Evolutionary conservation across 2,329 filamentous ascomycete species (phyloP).

Genomic region (Fusarium algeriense): DNA sequence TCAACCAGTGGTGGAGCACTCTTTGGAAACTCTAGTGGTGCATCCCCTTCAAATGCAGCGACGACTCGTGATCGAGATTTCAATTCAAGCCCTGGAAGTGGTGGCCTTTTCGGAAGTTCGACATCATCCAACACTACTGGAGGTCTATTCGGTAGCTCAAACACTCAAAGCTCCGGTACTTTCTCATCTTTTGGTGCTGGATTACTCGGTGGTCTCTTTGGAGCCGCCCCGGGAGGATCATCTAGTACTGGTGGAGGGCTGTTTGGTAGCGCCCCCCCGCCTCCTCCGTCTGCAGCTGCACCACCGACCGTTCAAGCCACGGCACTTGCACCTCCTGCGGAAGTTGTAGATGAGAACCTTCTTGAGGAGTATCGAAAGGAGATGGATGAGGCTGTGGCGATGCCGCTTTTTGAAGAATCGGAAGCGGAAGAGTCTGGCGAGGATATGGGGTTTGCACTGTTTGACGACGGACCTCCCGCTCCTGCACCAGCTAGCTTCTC

Average conservation of each 20-base stretch:
- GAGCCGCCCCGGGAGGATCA: background rate
- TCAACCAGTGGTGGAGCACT: no score
- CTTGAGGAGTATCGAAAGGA: background rate
- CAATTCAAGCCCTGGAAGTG: background rate
- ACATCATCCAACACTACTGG: background rate
- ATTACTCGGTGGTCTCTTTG: background rate
- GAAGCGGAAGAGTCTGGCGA: background rate
- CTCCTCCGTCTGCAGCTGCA: background rate
- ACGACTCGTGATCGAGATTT: background rate
- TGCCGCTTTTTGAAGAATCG: background rate
- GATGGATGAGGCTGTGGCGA: constrained; percentile 6
- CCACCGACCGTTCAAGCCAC: background rate
- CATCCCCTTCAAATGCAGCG: background rate
- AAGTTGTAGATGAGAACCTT: background rate
- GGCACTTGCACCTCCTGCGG: background rate
- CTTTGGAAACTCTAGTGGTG: background rate
- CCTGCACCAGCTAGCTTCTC: background rate
- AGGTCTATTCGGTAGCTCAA: background rate
- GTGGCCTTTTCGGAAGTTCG: background rate
- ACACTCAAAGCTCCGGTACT: background rate
- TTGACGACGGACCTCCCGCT: background rate
- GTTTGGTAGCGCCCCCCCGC: background rate
- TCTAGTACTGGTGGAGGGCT: background rate
- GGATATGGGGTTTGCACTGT: background rate
- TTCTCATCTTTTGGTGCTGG: background rate